phyloP scores from a whole-genome alignment of 106 monocot genomes.

The Gastrodia elata region DNA sequence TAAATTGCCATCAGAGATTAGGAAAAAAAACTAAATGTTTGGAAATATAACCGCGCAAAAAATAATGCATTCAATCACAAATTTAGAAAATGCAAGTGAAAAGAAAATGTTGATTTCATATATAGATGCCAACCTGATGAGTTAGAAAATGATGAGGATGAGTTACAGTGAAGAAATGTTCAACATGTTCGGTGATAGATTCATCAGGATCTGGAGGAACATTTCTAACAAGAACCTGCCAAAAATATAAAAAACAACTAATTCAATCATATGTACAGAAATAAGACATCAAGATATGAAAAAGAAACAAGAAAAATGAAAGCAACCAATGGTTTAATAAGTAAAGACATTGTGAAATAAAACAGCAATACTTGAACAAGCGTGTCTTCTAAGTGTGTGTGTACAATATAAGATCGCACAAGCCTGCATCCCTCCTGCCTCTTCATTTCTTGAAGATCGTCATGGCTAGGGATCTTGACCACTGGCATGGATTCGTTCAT shows the following conservation, averaged over 20 bases:
- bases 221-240: constrained; percentile 79
- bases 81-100: neutral
- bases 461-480: too few species aligned
- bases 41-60: neutral
- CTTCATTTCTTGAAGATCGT: too few species aligned
- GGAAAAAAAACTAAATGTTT: neutral
- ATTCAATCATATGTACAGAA: neutral
- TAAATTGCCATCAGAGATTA: neutral
- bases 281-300: neutral
- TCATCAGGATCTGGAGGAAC: constrained; percentile 87
- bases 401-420: too few species aligned
- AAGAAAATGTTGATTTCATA: constrained; percentile 5
- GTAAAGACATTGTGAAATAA: neutral
- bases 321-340: neutral
- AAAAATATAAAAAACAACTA: neutral
- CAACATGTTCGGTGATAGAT: constrained; percentile 77
- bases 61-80: neutral
- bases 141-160: constrained; percentile 72
- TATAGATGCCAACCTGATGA: constrained; percentile 56
- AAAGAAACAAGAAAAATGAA: neutral
- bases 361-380: neutral
- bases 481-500: too few species aligned
- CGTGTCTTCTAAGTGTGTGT: neutral
- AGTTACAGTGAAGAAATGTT: constrained; percentile 85
- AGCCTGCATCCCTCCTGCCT: too few species aligned